These are phyloP conservation scores for Brassica balearica DNA, from an alignment of 441 rosid genomes.

Conservation along the genomic window DNA sequence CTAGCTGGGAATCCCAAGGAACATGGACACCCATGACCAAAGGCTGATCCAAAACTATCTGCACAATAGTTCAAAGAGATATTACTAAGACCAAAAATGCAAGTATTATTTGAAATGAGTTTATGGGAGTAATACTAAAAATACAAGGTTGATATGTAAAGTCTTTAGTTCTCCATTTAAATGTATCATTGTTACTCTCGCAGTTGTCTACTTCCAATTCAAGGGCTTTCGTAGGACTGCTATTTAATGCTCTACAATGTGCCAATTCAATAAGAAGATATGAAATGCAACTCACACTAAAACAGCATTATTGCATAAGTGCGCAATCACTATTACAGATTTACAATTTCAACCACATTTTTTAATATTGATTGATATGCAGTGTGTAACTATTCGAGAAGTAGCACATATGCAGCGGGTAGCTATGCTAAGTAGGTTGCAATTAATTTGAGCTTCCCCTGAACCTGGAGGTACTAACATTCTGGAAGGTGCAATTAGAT, in stretches of 20 bases:
- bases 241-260: constrained; percentile 27
- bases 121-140: constrained; percentile 8
- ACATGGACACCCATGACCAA: constrained; percentile 95
- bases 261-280: constrained; percentile 15
- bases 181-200: constrained; percentile 24
- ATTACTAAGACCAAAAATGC: constrained; percentile 28
- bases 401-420: constrained; percentile 23
- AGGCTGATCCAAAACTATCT: constrained; percentile 99
- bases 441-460: constrained; percentile 29
- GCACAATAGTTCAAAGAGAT: constrained; percentile 45
- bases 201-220: constrained; percentile 13
- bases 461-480: constrained; percentile 26
- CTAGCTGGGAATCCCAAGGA: constrained; percentile 95
- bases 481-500: constrained; percentile 31
- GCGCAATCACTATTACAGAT: constrained; percentile 25
- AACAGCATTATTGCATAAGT: constrained; percentile 11
- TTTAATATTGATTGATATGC: constrained; percentile 5
- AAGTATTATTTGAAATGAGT: constrained; percentile 19
- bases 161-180: constrained; percentile 29
- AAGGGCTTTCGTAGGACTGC: constrained; percentile 14
- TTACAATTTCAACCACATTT: constrained; percentile 20
- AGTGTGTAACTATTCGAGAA: constrained; percentile 17
- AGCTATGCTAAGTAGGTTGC: constrained; percentile 21
- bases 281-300: constrained; percentile 30
- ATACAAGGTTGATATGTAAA: constrained; percentile 5